Percentiles rank a stretch among this genome's conserved stretches.
phyloP scores from a whole-genome alignment of 805 yeast species.

The Jamesozyma gamospora region DNA sequence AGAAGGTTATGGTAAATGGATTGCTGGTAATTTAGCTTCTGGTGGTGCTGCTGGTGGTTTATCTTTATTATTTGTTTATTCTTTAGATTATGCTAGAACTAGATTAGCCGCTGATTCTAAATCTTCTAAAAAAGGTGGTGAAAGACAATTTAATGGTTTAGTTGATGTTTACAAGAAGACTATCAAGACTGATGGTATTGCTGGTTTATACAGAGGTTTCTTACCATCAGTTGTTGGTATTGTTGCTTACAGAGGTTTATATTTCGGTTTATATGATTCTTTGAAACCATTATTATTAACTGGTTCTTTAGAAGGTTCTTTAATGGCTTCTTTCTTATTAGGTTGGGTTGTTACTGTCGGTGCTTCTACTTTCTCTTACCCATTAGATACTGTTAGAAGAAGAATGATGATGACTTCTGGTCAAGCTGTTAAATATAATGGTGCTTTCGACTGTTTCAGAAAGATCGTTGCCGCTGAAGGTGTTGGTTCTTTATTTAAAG shows the following conservation, averaged over 20 bases:
- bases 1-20: slow-evolving; percentile 87
- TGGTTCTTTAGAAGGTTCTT: slow-evolving; percentile 90
- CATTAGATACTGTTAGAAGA: slow-evolving; percentile 98
- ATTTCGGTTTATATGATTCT: slow-evolving; percentile 96
- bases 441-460: slow-evolving; percentile 88
- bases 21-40: slow-evolving; percentile 96
- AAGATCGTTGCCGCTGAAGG: slow-evolving; percentile 95
- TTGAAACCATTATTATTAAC: slow-evolving; percentile 88
- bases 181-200: slow-evolving; percentile 89
- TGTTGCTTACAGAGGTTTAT: slow-evolving; percentile 97
- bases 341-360: slow-evolving; percentile 98
- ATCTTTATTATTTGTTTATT: slow-evolving; percentile 32
- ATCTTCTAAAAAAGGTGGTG: slow-evolving; percentile 76
- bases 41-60: slow-evolving; percentile 97
- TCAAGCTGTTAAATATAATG: slow-evolving; percentile 92
- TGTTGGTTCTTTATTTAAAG: slow-evolving; percentile 87
- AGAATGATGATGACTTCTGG: slow-evolving; percentile 99
- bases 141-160: slow-evolving; percentile 95
- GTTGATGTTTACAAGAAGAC: slow-evolving; percentile 95
- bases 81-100: slow-evolving; percentile 96
- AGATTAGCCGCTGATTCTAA: slow-evolving; percentile 98
- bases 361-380: slow-evolving; percentile 98
- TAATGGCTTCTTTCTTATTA: slow-evolving; percentile 89
- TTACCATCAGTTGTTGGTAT: slow-evolving; percentile 97
- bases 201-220: slow-evolving; percentile 99